Conservation (phyloP, 2,329 filamentous ascomycete genomes). For the Parascedosporium putredinis region DNA sequence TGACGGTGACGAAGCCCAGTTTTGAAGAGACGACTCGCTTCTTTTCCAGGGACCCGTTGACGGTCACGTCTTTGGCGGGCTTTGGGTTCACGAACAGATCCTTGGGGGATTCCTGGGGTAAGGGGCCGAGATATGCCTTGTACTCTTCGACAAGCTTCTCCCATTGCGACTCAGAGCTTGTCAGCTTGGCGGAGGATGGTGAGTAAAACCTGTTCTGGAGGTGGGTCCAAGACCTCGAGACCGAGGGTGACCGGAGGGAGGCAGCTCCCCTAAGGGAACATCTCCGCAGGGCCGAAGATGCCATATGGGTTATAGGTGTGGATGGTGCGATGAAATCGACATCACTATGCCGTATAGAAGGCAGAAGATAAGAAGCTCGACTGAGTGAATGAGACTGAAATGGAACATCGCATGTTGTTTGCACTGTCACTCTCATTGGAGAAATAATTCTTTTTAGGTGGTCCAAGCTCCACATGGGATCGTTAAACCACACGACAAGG, state of each 20-base stretch:
- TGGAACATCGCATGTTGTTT: too few relatives aligned
- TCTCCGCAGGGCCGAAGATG: conserved; percentile 1
- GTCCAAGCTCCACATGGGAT: neutral
- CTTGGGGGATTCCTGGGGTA: conserved; percentile 3
- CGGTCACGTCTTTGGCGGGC: conserved; percentile 8
- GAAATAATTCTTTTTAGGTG: too few relatives aligned
- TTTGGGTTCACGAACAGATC: conserved; percentile 7
- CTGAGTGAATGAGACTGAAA: neutral
- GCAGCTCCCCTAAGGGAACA: neutral
- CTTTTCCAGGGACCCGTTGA: conserved; percentile 64
- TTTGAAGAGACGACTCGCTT: conserved; percentile 57
- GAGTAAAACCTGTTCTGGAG: conserved; percentile 4
- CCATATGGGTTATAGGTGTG: neutral
- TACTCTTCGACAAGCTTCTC: conserved; percentile 7
- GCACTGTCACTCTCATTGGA: too few relatives aligned
- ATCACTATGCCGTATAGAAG: too few relatives aligned
- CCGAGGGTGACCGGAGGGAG: neutral
- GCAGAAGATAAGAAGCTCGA: neutral
- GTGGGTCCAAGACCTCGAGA: neutral
- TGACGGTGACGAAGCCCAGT: conserved; percentile 57
- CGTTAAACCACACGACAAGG: too few relatives aligned
- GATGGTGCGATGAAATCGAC: neutral
- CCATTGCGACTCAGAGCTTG: neutral
- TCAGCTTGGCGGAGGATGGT: neutral
- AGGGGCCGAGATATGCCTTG: conserved; percentile 2